Evolutionary conservation across 2,329 filamentous ascomycete species (phyloP), one percentile per base, ranked within the genome.

Genomic region (Aureobasidium sp.): DNA sequence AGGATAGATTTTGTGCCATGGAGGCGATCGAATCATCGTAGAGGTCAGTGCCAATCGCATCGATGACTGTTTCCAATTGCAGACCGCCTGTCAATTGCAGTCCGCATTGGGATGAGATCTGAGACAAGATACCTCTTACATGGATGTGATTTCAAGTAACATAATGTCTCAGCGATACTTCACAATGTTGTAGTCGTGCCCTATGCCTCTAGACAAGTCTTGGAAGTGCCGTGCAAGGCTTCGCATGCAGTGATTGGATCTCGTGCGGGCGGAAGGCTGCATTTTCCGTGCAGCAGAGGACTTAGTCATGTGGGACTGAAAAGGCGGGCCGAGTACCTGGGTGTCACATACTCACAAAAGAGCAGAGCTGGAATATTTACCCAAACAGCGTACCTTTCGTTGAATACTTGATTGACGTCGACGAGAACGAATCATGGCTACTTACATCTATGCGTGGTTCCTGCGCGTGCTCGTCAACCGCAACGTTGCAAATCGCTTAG

Each of bases 261-360:
- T 59, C 16, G 29, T 25, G 5, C 34, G 57, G 44, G 27, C 57
- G 57, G 45, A 36, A 50, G 9, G 36, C 30, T 59, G 57, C 57
- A 59, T 57, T 55, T 34, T 39, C 52, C 53, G 53, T 57, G 53
- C 39, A 57, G 53, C 9, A 27, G 21, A 58, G 21, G 54, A 13
- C 11, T 8, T 32, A 42, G 42, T n/a, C n/a, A 36, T 34, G 42
- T 27, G 54, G 25, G 16, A 30, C 50, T 39, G 21, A 25, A 25
- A 21, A 21, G 15, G 15, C 13, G n/a, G 21, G 15, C 37, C 50
- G 27, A 54, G 50, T 36, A 21, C 29, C 34, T 13, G 49, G 25
- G 52, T 55, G 37, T 32, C 27, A 57, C 39, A 36, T 25, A 45
- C 36, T 30, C 16, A 25, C 39, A n/a, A 29, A 36, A 16, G 39